A percentile compares a stretch with the other conserved stretches of the same genome.
phyloP scores from a whole-genome alignment of 192 early-diverging fungal species.

The Chytriomyces confervae region DNA sequence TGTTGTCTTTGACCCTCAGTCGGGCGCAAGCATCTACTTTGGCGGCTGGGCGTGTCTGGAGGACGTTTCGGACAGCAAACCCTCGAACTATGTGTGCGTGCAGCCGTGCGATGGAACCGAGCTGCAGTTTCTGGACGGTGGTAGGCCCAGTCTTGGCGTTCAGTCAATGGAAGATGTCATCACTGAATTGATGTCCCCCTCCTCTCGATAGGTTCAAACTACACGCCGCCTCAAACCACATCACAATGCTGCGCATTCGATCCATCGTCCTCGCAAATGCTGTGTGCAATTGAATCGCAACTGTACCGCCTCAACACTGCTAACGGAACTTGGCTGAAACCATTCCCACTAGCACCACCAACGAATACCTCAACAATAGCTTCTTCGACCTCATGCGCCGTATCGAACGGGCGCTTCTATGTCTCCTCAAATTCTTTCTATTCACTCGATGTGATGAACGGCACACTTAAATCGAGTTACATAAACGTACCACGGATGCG shows the following conservation, averaged over 20 bases:
- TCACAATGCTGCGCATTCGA: slow-evolving; percentile 33
- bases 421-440: too few relatives aligned
- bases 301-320: too few relatives aligned
- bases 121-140: neutral
- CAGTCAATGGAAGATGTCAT: neutral
- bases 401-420: too few relatives aligned
- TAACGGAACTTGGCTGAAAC: too few relatives aligned
- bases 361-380: too few relatives aligned
- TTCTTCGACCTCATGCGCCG: too few relatives aligned
- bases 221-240: slow-evolving; percentile 3
- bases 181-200: neutral
- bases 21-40: slow-evolving; percentile 22
- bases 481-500: too few relatives aligned
- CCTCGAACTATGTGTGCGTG: slow-evolving; percentile 27
- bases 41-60: slow-evolving; percentile 12
- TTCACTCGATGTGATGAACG: too few relatives aligned
- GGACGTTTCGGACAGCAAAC: neutral
- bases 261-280: slow-evolving; percentile 3
- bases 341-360: too few relatives aligned
- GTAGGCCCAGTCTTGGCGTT: too few relatives aligned
- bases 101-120: slow-evolving; percentile 26
- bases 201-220: neutral
- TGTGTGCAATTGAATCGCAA: neutral
- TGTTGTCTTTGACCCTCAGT: slow-evolving; percentile 16
- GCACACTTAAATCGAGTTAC: too few relatives aligned